Conservation (phyloP, 306 rosid species). For the Vigna nakashimae region DNA sequence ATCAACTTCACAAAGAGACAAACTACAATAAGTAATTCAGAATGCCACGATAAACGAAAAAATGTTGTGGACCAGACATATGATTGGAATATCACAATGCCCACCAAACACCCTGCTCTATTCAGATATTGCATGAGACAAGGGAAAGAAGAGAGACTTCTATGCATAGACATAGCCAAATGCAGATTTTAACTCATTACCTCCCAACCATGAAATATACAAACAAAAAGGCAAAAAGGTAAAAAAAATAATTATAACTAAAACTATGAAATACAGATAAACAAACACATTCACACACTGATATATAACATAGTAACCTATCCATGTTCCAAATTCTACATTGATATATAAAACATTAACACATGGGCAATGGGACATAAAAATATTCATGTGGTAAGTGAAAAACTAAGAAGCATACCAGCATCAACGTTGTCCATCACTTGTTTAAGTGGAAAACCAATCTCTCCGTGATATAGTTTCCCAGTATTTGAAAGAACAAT, state of each 20-base stretch:
- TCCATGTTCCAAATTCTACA: not conserved
- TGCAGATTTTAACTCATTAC: slow-evolving; percentile 3
- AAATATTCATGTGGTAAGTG: slow-evolving; percentile 1
- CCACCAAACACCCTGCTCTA: not conserved
- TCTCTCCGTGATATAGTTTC: slow-evolving; percentile 62
- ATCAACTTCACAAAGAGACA: slow-evolving; percentile 62
- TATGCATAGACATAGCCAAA: slow-evolving; percentile 19
- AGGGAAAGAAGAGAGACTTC: not conserved
- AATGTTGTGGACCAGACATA: slow-evolving; percentile 11
- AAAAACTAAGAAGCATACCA: slow-evolving; percentile 56
- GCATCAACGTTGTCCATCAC: slow-evolving; percentile 78
- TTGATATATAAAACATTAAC: slow-evolving; percentile 11
- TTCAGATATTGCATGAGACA: not conserved
- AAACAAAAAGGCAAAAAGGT: not conserved
- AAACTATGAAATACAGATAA: not conserved
- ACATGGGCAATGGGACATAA: not conserved
- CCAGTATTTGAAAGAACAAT: slow-evolving; percentile 73
- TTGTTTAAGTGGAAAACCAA: slow-evolving; percentile 53
- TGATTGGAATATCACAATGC: slow-evolving; percentile 24
- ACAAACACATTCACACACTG: not conserved
- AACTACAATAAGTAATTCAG: slow-evolving; percentile 32
- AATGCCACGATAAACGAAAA: slow-evolving; percentile 31
- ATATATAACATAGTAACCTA: slow-evolving; percentile 8
- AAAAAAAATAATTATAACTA: not conserved
- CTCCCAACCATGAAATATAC: slow-evolving; percentile 22